Evolutionary conservation across 1,284 basidiomycete species (phyloP), one percentile per base, ranked within the genome.

Genomic region (Trichosporon sp.): DNA sequence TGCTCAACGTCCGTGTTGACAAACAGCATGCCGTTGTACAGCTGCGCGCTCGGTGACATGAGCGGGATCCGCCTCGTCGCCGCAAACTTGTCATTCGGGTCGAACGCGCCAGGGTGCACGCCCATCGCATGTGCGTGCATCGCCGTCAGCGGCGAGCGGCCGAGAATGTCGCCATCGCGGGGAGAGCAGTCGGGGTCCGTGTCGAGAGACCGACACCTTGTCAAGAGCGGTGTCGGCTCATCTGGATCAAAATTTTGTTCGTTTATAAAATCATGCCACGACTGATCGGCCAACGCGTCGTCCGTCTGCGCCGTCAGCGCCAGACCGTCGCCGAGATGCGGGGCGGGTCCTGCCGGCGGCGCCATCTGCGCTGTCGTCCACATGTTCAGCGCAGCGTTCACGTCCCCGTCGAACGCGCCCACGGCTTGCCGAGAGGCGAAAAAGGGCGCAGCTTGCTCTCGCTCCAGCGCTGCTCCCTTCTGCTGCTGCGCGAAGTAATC

Each of bases 181-280:
- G 66, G 66, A 44, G 59, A 61, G 62, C 66, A 68, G 13, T 68
- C 66, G n/a, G 66, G 66, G 60, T 68, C 66, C 9, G 66, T 68
- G 52, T 68, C 66, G n/a, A 68, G 64, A 27, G 59, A 61, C 25
- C 66, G 61, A 44, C 66, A 68, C 21, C 66, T 46, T 21, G 66
- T 68, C 27, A 68, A 60, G 57, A 68, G 34, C 52, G 66, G 66
- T n/a, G 66, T 68, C 54, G 64, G 64, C 61, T 68, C 66, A 60
- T 68, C 66, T 29, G 61, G 63, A 34, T 68, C 66, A 65, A 68
- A 68, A 64, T 63, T 68, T 59, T 68, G 64, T 54, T 68, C 66
- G 62, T 68, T 68, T 58, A 68, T 68, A 57, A 65, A 68, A 54
- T 68, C 66, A 64, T 68, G 66, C 66, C 66, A 68, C n/a, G 64